Percentiles rank a stretch among this genome's conserved stretches.
Conservation (phyloP, 2,329 filamentous ascomycete species). For the Fusarium veterinarium region DNA sequence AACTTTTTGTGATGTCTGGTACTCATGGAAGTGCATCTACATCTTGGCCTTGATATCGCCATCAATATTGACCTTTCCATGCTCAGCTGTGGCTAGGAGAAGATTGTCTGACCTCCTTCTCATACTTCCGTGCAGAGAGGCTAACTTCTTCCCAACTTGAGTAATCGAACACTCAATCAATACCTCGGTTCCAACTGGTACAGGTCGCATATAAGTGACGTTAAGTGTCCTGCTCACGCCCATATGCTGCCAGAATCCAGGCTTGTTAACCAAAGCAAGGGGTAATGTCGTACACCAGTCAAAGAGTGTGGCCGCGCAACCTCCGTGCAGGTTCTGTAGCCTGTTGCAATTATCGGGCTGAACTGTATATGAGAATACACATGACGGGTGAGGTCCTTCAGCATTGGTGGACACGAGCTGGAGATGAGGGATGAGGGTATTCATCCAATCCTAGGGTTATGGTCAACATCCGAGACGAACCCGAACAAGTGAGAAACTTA, state of each 20-base stretch:
- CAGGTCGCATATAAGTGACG: slow-evolving; percentile 74
- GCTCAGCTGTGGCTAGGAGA: slow-evolving; percentile 69
- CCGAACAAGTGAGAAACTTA: slow-evolving; percentile 30
- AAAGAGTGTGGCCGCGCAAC: slow-evolving; percentile 73
- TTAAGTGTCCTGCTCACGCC: slow-evolving; percentile 75
- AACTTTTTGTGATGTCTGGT: background rate
- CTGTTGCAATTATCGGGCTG: slow-evolving; percentile 65
- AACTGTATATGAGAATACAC: slow-evolving; percentile 61
- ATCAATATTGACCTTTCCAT: slow-evolving; percentile 73
- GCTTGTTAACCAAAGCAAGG: slow-evolving; percentile 65
- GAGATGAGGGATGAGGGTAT: slow-evolving; percentile 55
- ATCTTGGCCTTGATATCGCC: slow-evolving; percentile 50
- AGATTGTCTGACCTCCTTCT: slow-evolving; percentile 63
- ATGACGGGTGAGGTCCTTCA: slow-evolving; percentile 52
- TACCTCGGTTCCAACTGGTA: slow-evolving; percentile 62
- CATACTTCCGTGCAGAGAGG: slow-evolving; percentile 66
- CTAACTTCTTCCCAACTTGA: slow-evolving; percentile 66
- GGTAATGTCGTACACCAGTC: slow-evolving; percentile 73
- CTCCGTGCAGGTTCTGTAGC: slow-evolving; percentile 68
- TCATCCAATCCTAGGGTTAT: slow-evolving; percentile 57
- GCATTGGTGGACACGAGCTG: slow-evolving; percentile 50
- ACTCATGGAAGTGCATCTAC: background rate
- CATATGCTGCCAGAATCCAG: slow-evolving; percentile 70
- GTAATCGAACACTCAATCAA: slow-evolving; percentile 68
- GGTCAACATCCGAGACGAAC: background rate